Base-by-base conservation (phyloP, 2,329 filamentous ascomycete species). In the Trichoderma sp. region DNA sequence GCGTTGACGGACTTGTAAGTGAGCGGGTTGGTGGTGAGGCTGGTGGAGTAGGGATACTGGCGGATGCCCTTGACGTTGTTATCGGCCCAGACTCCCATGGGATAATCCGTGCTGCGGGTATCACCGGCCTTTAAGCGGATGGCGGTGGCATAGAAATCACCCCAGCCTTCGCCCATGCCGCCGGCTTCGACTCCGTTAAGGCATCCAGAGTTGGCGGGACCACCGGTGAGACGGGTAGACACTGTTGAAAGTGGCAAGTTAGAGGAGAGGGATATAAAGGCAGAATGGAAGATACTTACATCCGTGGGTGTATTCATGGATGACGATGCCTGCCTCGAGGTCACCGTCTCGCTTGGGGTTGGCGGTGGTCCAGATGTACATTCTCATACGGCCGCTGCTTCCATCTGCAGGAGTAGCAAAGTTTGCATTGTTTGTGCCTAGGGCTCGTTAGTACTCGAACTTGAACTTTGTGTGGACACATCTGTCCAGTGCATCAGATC, bases 81-180 rank as follows among this genome's bases (percentile, higher is more conserved):
- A 70, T 75, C 76, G 3, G 86, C 79, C 84, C 85, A 88, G 30
- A 79, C 80, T 8, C 83, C 86, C 75, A 87, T 81, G 11, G 80
- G 69, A 73, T 85, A 86, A 75, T 85, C 76, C 2, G 75, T 83
- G 4, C 68, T 70, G 55, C 84, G 79, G 6, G 81, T 86, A 74
- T 86, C 83, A 16, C 70, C 70, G 3, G 79, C 58, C 77, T 84
- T 83, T 68, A 85, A 73, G 60, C 82, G 80, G 69, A 86, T 79
- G 5, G 85, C 83, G 0, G 82, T 83, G 5, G 85, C 85, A 76
- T 83, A 84, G 76, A 87, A 86, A 71, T 88, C 86, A 68, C 82
- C 78, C 86, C 86, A 88, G 46, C 86, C 86, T 68, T 88, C 86
- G 39, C 85, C 85, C 86, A 88, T 86, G 49, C 86, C 86, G 10